Base-by-base conservation (phyloP, 2,329 filamentous ascomycete species). In the Aureobasidium sp. region DNA sequence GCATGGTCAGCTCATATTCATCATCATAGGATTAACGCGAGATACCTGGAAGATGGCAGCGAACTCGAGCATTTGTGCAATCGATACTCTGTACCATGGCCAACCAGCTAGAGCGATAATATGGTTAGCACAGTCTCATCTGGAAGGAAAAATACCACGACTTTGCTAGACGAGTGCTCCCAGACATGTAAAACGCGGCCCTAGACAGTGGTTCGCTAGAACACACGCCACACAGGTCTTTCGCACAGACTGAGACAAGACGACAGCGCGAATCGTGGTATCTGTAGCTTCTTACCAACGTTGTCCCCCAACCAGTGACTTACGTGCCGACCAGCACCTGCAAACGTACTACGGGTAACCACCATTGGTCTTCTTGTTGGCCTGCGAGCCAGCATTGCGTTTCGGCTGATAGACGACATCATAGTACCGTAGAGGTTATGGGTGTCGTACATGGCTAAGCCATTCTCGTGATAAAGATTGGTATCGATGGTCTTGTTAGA, bases 371-470 rank as follows among this genome's bases (percentile, higher is more conserved):
- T 83, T 5, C 84, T 74, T 0, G 73, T 71, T 0, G 89, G 87
- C 0, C 87, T 82, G 9, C 88, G 83, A 13, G 77, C 73, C 7
- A 84, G 72, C 87, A 92, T 89, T 1, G 89, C 85, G 13, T 80
- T 73, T 58, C 84, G 81, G 0, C 87, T 88, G 5, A 83, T 77
- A 20, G 79, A 74, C 1, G 86, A 87, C 88, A 91, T 92, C 85
- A 90, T 80, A 68, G 83, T 82, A 1, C 89, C 89, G 71, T 89
- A 91, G 1, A 91, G 73, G 67, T 91, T 91, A 72, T 92, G 89
- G 0, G 85, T 88, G 67, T 92, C 89, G 69, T 89, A 90, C 72
- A 89, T 84, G 23, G 79, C 78, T 41, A 86, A 76, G 1, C 87
- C 87, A 63, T 88, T 86, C 46, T 84, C 79, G 71, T 90, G 87